phyloP scores from a whole-genome alignment of 345 rosid genomes.

The Pugionium cornutum region DNA sequence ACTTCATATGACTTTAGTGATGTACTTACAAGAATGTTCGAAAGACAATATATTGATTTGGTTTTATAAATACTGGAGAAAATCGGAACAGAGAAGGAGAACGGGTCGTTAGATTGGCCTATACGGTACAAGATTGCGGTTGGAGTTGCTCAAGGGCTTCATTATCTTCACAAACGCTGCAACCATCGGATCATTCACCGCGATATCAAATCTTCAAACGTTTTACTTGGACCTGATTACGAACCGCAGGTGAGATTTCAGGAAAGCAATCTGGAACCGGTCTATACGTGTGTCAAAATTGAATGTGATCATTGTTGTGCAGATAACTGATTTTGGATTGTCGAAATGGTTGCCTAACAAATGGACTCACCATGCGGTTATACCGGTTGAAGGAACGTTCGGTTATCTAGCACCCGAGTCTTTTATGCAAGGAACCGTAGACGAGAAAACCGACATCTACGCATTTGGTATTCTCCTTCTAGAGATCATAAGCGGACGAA shows the following conservation, averaged over 20 bases:
- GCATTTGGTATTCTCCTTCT: conserved; percentile 86
- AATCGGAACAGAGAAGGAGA: conserved; percentile 27
- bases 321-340: conserved; percentile 97
- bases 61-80: background rate
- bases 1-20: background rate
- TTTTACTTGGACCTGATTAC: conserved; percentile 82
- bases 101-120: conserved; percentile 56
- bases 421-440: conserved; percentile 91
- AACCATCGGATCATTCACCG: conserved; percentile 89
- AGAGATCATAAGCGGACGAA: conserved; percentile 78
- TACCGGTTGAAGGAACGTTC: conserved; percentile 97
- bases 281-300: background rate
- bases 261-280: background rate
- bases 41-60: background rate
- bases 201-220: conserved; percentile 89
- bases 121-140: conserved; percentile 68
- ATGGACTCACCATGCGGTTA: conserved; percentile 87
- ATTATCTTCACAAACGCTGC: conserved; percentile 88
- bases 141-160: conserved; percentile 84
- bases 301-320: background rate
- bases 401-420: conserved; percentile 96
- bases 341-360: conserved; percentile 96
- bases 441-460: conserved; percentile 89
- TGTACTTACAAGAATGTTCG: background rate
- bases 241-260: conserved; percentile 73